A percentile compares a stretch with the other conserved stretches of the same genome.
These are phyloP conservation scores for Malassezia obtusa DNA, from an alignment of 1,284 basidiomycete genomes.

Conservation along the genomic window DNA sequence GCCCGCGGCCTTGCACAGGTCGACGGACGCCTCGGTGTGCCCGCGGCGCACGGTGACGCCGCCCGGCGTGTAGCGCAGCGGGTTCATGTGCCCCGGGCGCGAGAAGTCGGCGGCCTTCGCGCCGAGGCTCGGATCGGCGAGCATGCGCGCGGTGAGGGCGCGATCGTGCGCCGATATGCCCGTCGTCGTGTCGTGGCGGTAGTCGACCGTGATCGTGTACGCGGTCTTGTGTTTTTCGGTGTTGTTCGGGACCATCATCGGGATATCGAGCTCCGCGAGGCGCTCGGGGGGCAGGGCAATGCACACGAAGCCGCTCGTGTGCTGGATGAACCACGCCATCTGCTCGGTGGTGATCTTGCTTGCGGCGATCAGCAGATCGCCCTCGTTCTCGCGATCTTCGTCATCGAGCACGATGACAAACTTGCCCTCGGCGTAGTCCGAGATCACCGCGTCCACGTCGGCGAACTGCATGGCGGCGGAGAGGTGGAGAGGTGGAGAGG, in stretches of 20 bases:
- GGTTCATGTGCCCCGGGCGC: conserved; percentile 89
- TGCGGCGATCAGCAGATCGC: conserved; percentile 43
- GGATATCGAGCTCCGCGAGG: conserved; percentile 70
- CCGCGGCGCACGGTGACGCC: conserved; percentile 76
- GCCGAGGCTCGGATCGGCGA: conserved; percentile 52
- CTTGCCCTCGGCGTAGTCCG: conserved; percentile 27
- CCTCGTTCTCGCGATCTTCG: conserved; percentile 47
- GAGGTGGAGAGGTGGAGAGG: neutral
- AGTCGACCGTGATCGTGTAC: conserved; percentile 93
- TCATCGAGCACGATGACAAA: conserved; percentile 47
- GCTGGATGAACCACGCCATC: conserved; percentile 98
- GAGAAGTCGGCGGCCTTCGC: conserved; percentile 61
- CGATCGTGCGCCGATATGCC: conserved; percentile 96
- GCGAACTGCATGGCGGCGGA: conserved; percentile 30
- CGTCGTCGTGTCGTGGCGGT: conserved; percentile 81
- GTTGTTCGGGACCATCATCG: conserved; percentile 86
- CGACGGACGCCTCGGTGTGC: conserved; percentile 85
- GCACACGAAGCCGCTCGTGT: conserved; percentile 91
- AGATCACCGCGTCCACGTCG: conserved; percentile 29
- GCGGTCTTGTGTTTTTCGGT: conserved; percentile 86
- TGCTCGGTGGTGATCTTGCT: conserved; percentile 69
- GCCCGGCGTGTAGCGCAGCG: conserved; percentile 73
- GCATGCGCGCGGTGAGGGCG: conserved; percentile 70
- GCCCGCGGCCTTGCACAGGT: conserved; percentile 71
- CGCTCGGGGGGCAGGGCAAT: conserved; percentile 68